Evolutionary conservation across 1,139 yeast genomes (phyloP).

Genomic region (Cylindricascospora bacillispora): DNA sequence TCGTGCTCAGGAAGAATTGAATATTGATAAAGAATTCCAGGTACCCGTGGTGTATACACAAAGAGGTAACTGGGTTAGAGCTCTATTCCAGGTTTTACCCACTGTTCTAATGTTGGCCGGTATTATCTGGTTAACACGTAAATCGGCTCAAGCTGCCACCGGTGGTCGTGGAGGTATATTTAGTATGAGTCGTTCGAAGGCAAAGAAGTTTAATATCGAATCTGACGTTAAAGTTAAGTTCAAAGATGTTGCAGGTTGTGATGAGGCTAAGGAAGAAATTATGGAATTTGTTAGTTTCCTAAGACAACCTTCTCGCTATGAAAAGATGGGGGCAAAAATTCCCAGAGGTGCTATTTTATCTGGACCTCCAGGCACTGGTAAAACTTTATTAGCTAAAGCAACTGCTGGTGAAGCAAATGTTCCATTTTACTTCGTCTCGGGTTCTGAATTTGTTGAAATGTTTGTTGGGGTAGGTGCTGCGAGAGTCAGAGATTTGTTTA

Average conservation of each 20-base stretch:
- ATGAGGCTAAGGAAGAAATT: constrained; percentile 95
- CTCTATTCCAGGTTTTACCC: constrained; percentile 51
- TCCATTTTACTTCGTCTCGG: constrained; percentile 88
- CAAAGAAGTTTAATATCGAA: constrained; percentile 84
- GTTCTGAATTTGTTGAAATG: constrained; percentile 98
- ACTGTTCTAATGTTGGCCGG: constrained; percentile 62
- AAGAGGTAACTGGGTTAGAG: constrained; percentile 44
- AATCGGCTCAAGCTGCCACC: constrained; percentile 38
- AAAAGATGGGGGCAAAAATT: constrained; percentile 85
- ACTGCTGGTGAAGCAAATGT: constrained; percentile 99
- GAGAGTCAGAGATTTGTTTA: constrained; percentile 87
- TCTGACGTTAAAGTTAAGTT: constrained; percentile 80
- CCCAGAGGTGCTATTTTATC: constrained; percentile 96
- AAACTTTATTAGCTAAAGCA: constrained; percentile 92
- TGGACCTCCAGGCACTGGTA: constrained; percentile 99
- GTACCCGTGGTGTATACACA: constrained; percentile 55
- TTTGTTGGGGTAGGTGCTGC: constrained; percentile 99
- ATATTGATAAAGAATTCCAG: constrained; percentile 46
- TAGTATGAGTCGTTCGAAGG: constrained; percentile 75
- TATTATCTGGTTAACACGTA: constrained; percentile 53
- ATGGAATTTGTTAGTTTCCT: constrained; percentile 94
- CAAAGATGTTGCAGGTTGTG: constrained; percentile 93
- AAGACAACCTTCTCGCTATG: constrained; percentile 80
- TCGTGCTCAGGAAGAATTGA: constrained; percentile 46
- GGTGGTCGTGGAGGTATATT: constrained; percentile 44